Conservation (phyloP, 768 basidiomycete species). For the Mycena rebaudengoi region DNA sequence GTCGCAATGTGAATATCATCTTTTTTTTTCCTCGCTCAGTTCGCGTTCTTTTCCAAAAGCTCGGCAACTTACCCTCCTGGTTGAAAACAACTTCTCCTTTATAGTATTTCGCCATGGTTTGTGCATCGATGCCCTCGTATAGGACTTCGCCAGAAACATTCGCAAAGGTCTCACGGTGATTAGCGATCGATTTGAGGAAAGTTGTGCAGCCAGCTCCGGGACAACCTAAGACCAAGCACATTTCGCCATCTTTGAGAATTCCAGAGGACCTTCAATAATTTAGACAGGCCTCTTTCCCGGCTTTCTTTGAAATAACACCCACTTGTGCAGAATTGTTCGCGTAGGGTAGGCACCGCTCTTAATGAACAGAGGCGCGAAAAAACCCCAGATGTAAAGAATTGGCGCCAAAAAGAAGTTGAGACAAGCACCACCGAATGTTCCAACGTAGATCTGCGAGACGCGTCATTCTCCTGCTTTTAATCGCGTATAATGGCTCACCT, state of each 20-base stretch:
- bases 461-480: background rate
- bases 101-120: conserved; percentile 80
- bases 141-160: conserved; percentile 74
- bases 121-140: conserved; percentile 82
- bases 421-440: conserved; percentile 66
- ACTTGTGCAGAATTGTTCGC: conserved; percentile 70
- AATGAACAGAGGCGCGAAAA: conserved; percentile 49
- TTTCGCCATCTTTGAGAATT: conserved; percentile 79
- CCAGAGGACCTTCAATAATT: conserved; percentile 61
- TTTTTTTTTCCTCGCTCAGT: too few relatives aligned
- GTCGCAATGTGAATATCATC: conserved; percentile 88
- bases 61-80: conserved; percentile 69
- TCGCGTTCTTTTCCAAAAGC: background rate
- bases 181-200: conserved; percentile 86
- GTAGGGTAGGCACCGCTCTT: conserved; percentile 48
- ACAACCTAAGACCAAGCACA: conserved; percentile 86
- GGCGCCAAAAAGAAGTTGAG: conserved; percentile 63
- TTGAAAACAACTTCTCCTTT: conserved; percentile 85
- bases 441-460: conserved; percentile 56
- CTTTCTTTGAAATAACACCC: conserved; percentile 13
- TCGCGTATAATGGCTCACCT: conserved; percentile 46
- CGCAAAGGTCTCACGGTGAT: conserved; percentile 72
- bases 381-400: conserved; percentile 54
- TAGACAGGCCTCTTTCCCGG: background rate
- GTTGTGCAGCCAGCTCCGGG: conserved; percentile 89